Evolutionary conservation across 176 grass and related monocot species (phyloP), one percentile per base, ranked within the genome.

Genomic region (Guadua angustifolia): DNA sequence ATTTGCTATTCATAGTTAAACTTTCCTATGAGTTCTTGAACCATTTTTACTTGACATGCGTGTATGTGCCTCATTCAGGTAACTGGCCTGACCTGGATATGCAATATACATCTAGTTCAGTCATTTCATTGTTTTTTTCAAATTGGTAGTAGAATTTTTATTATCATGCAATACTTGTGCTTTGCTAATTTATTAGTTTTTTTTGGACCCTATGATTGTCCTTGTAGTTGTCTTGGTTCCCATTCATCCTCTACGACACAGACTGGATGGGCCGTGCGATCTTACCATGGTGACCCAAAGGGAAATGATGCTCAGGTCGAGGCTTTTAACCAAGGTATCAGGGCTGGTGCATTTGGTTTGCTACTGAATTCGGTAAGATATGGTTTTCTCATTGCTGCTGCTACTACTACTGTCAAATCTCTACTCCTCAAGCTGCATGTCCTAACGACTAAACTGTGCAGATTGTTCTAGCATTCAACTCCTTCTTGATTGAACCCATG

Each of bases 221-320:
- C 19, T 14, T 87, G 81, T 61, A 99, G 96, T 50, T 99, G 32
- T 87, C 96, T 18, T 99, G 96, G 93, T 95, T 99, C 66, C 96
- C 91, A 2, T 99, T 95, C 82, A 94, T 93, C 86, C 91, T 99
- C 3, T 99, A 99, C 66, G 93, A 99, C 88, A 99, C 96, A 9
- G 96, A 99, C 73, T 95, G 96, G 93, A 95, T 99, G 96, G 93
- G 96, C 21, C 96, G 93, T 73, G 96, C 95, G 87, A 89, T 99
- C 80, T n/a, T 95, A 94, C 85, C 96, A 98, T 65, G 96, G 96
- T 7, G 60, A 93, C 46, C 91, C 96, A 4, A 95, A 85, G 72
- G 96, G 96, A 22, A 81, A 7, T 32, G 25, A 61, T 3, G 79
- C 69, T 36, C 58, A 95, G 76, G 7, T 78, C 6, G 24, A 46